Conservation (phyloP, 345 rosid species). For the Luvunga scandens region DNA sequence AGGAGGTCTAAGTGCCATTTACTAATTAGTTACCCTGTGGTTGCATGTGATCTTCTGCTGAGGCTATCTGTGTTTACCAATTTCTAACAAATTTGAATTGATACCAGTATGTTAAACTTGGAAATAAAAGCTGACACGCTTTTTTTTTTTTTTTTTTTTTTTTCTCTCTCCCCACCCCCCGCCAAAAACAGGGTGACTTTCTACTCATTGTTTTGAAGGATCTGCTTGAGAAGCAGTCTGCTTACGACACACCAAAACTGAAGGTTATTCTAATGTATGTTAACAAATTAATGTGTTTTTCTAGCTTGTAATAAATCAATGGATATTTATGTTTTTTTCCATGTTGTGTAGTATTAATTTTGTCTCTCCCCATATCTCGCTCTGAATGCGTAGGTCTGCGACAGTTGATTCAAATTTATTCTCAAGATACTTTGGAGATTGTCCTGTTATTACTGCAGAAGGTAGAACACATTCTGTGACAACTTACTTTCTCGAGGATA, state of each 20-base stretch:
- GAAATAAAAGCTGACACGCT: not conserved
- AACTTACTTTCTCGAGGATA: conserved; percentile 76
- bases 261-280: conserved; percentile 91
- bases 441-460: conserved; percentile 85
- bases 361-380: conserved; percentile 3
- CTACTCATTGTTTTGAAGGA: conserved; percentile 88
- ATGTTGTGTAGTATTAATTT: not conserved
- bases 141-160: conserved; percentile 11
- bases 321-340: not conserved
- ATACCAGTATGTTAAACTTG: not conserved
- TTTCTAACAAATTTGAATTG: not conserved
- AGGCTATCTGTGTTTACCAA: not conserved
- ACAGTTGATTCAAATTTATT: conserved; percentile 86
- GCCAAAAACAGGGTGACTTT: conserved; percentile 70
- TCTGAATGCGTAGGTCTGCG: conserved; percentile 67
- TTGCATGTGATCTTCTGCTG: not conserved
- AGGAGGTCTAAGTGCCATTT: not conserved
- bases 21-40: not conserved
- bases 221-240: conserved; percentile 77
- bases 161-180: not conserved
- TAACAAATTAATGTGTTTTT: conserved; percentile 12
- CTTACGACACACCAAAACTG: conserved; percentile 43
- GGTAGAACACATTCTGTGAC: conserved; percentile 91
- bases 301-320: conserved; percentile 1
- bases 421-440: conserved; percentile 79